These are phyloP conservation scores for Kandelia obovata DNA, from an alignment of 345 rosid species.

Conservation along the genomic window DNA sequence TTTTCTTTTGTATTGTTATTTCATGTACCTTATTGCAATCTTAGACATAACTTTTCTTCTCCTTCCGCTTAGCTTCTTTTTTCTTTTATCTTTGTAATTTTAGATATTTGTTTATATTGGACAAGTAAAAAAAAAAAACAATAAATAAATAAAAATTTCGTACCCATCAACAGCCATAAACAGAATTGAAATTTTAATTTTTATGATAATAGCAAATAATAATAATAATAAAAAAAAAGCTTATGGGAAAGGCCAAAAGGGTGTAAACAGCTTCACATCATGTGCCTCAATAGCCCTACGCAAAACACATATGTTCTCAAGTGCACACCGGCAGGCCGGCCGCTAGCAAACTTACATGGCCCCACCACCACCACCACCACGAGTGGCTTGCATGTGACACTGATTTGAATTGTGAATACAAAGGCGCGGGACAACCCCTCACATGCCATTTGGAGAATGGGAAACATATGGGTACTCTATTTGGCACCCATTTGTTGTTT, in stretches of 20 bases:
- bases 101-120: too few relatives aligned
- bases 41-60: slow-evolving; percentile 22
- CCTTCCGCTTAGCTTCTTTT: neutral
- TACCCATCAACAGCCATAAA: too few relatives aligned
- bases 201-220: too few relatives aligned
- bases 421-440: neutral
- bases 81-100: neutral
- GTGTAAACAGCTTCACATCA: slow-evolving; percentile 10
- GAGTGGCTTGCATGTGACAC: neutral
- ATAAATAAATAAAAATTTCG: too few relatives aligned
- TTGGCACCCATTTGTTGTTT: too few relatives aligned
- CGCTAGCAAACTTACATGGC: neutral
- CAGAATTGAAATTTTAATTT: too few relatives aligned
- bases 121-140: too few relatives aligned
- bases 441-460: neutral
- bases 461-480: too few relatives aligned
- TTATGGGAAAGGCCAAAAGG: slow-evolving; percentile 16
- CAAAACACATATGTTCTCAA: neutral
- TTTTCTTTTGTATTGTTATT: slow-evolving; percentile 8
- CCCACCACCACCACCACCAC: neutral
- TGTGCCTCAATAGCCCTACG: slow-evolving; percentile 42
- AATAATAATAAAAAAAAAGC: neutral
- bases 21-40: slow-evolving; percentile 30
- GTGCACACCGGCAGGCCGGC: slow-evolving; percentile 16
- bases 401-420: neutral